Conservation (phyloP, 257 asterid genomes). For the Eucommia ulmoides region DNA sequence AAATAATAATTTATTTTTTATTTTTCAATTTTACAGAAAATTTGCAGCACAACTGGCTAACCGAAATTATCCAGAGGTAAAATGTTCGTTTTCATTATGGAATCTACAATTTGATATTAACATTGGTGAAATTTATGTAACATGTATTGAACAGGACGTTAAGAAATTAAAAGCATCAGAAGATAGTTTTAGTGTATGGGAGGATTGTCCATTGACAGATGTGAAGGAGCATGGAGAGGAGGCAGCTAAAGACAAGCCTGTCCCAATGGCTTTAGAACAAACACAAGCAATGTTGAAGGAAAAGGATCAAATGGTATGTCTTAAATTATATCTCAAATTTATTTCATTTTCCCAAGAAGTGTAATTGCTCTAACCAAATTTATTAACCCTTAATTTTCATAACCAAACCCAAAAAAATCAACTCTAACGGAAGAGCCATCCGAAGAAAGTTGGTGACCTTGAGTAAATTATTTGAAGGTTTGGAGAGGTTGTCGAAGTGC, state of each 20-base stretch:
- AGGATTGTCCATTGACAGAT: slow-evolving; percentile 41
- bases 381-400: too few relatives aligned
- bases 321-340: not conserved
- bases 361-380: too few relatives aligned
- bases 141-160: slow-evolving; percentile 18
- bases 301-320: slow-evolving; percentile 36
- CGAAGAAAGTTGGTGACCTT: too few relatives aligned
- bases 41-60: slow-evolving; percentile 63
- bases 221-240: slow-evolving; percentile 30
- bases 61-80: slow-evolving; percentile 33
- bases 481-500: too few relatives aligned
- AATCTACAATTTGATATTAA: too few relatives aligned
- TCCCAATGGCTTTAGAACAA: slow-evolving; percentile 73
- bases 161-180: slow-evolving; percentile 39
- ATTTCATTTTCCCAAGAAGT: too few relatives aligned
- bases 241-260: slow-evolving; percentile 45
- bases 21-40: slow-evolving; percentile 31
- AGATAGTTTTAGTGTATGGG: slow-evolving; percentile 32
- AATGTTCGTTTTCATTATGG: not conserved
- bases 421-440: too few relatives aligned
- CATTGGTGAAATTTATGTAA: too few relatives aligned
- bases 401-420: too few relatives aligned
- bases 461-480: too few relatives aligned
- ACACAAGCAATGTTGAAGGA: slow-evolving; percentile 31
- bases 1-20: too few relatives aligned